A percentile compares a stretch with the other conserved stretches of the same genome.
These are phyloP conservation scores for Boeremia exigua DNA, from an alignment of 2,329 filamentous ascomycete species.

Conservation along the genomic window DNA sequence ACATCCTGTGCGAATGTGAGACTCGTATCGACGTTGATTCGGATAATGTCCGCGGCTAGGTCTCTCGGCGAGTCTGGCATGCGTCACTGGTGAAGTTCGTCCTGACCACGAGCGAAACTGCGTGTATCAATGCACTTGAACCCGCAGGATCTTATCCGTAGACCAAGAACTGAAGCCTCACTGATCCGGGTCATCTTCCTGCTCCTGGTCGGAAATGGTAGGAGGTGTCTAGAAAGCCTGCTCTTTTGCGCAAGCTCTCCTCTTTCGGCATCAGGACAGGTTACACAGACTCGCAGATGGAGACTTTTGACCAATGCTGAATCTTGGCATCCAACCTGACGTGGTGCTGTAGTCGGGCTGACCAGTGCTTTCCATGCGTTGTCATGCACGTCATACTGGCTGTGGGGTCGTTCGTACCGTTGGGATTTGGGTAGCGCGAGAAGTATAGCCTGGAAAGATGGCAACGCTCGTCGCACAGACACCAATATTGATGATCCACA, in stretches of 20 bases:
- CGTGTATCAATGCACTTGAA: constrained; percentile 27
- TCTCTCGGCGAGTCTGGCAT: background rate
- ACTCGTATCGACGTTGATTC: background rate
- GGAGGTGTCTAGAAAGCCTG: constrained; percentile 25
- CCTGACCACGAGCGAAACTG: constrained; percentile 27
- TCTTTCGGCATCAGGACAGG: constrained; percentile 19
- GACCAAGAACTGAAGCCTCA: constrained; percentile 26
- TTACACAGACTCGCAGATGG: constrained; percentile 18
- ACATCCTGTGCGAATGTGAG: background rate
- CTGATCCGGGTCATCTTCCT: constrained; percentile 25
- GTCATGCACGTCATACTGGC: constrained; percentile 21
- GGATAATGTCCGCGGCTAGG: background rate
- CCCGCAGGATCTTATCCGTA: constrained; percentile 33
- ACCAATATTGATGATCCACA: constrained; percentile 18
- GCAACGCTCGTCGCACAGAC: constrained; percentile 13
- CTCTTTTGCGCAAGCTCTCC: constrained; percentile 27
- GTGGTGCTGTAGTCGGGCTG: constrained; percentile 7
- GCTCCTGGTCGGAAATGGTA: constrained; percentile 23
- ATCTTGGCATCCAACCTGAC: constrained; percentile 13
- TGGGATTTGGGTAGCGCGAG: constrained; percentile 2
- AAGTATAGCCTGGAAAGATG: constrained; percentile 4
- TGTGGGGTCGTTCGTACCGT: constrained; percentile 6
- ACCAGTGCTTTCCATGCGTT: constrained; percentile 20
- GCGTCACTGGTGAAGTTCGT: constrained; percentile 4
- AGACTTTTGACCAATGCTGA: constrained; percentile 14